Evolutionary conservation across 768 basidiomycete species (phyloP).

Genomic region (Suillus discolor): DNA sequence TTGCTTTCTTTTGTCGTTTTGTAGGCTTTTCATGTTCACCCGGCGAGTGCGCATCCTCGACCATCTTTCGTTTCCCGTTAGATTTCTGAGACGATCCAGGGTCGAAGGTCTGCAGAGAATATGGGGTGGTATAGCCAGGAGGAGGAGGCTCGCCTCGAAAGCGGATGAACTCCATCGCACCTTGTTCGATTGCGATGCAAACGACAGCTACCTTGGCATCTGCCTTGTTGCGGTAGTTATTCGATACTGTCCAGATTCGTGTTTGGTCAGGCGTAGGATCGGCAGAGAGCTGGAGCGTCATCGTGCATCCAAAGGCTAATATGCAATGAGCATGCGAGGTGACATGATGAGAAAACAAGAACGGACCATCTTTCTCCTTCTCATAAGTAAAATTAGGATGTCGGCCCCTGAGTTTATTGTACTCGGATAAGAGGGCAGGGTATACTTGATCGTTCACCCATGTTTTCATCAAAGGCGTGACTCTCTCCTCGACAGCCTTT

Average conservation of each 20-base stretch:
- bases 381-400: slow-evolving; percentile 43
- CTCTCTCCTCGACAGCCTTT: slow-evolving; percentile 43
- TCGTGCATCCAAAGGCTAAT: slow-evolving; percentile 56
- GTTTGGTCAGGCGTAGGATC: slow-evolving; percentile 34
- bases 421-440: slow-evolving; percentile 48
- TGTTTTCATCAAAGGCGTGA: slow-evolving; percentile 48
- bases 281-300: slow-evolving; percentile 45
- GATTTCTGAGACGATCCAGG: slow-evolving; percentile 24
- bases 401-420: slow-evolving; percentile 41
- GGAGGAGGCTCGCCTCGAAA: slow-evolving; percentile 49
- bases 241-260: slow-evolving; percentile 47
- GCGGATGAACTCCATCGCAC: slow-evolving; percentile 62
- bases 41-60: slow-evolving; percentile 10
- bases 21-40: slow-evolving; percentile 13
- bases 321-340: slow-evolving; percentile 5
- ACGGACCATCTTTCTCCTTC: slow-evolving; percentile 55
- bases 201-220: slow-evolving; percentile 66
- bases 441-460: slow-evolving; percentile 48
- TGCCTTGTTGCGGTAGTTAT: slow-evolving; percentile 55
- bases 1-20: slow-evolving; percentile 34
- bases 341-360: neutral
- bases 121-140: slow-evolving; percentile 41
- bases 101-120: slow-evolving; percentile 28
- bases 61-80: slow-evolving; percentile 38
- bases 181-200: slow-evolving; percentile 53